A percentile compares a stretch with the other conserved stretches of the same genome.
These are phyloP conservation scores for Microstegium vimineum DNA, from an alignment of 176 grass and related monocot genomes.

Conservation along the genomic window DNA sequence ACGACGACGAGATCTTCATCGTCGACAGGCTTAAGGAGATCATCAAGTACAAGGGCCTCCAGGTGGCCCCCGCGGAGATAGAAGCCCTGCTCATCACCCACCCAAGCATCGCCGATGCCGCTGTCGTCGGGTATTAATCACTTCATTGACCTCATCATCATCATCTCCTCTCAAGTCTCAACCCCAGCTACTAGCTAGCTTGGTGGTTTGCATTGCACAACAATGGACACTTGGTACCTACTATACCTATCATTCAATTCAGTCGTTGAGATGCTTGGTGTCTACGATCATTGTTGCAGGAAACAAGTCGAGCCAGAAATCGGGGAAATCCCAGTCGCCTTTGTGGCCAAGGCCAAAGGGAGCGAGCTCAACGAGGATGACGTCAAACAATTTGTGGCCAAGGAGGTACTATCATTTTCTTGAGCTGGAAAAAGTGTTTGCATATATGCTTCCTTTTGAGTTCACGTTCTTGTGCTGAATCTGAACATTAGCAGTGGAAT, in stretches of 20 bases:
- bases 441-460: too few relatives aligned
- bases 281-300: neutral
- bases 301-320: constrained; percentile 35
- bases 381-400: constrained; percentile 64
- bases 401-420: constrained; percentile 35
- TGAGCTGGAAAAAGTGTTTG: neutral
- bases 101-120: constrained; percentile 53
- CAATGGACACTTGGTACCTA: neutral
- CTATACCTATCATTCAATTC: too few relatives aligned
- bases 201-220: too few relatives aligned
- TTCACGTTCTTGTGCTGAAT: neutral
- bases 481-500: neutral
- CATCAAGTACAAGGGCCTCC: constrained; percentile 82
- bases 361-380: constrained; percentile 58
- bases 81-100: constrained; percentile 78
- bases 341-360: constrained; percentile 48
- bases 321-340: constrained; percentile 68
- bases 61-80: constrained; percentile 68
- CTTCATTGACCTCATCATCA: neutral
- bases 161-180: too few relatives aligned
- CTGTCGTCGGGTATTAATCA: constrained; percentile 58
- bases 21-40: constrained; percentile 80
- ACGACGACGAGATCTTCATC: constrained; percentile 83
- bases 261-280: neutral
- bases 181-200: neutral